phyloP scores from a whole-genome alignment of 441 rosid species.

The Populus hybrid region DNA sequence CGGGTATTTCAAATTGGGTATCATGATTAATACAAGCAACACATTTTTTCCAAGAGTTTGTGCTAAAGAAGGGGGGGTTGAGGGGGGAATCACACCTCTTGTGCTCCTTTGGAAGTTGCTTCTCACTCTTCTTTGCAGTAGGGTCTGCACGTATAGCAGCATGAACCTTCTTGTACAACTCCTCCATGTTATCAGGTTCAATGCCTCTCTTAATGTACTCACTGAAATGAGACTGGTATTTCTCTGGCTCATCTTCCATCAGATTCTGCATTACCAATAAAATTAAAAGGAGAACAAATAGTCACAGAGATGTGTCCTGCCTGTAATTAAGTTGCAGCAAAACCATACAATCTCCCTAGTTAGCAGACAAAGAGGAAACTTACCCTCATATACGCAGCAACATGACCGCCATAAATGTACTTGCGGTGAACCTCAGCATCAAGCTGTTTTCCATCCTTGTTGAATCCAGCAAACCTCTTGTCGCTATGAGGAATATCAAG shows the following conservation, averaged over 20 bases:
- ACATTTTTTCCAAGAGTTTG: too few relatives aligned
- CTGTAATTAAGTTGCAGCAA: background rate
- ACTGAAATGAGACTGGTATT: constrained; percentile 71
- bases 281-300: background rate
- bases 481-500: constrained; percentile 89
- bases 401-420: constrained; percentile 79
- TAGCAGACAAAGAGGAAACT: background rate
- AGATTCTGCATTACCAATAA: constrained; percentile 35
- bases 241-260: constrained; percentile 84
- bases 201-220: constrained; percentile 60
- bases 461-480: constrained; percentile 83
- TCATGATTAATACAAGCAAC: too few relatives aligned
- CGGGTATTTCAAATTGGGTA: background rate
- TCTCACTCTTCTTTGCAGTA: constrained; percentile 48
- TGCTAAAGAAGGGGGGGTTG: too few relatives aligned
- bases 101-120: constrained; percentile 59
- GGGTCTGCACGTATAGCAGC: constrained; percentile 89
- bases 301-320: background rate
- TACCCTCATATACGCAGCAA: constrained; percentile 76
- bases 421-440: constrained; percentile 72
- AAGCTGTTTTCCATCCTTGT: constrained; percentile 67
- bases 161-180: constrained; percentile 77
- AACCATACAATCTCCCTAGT: background rate
- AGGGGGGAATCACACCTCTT: constrained; percentile 49
- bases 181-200: constrained; percentile 65